phyloP scores from a whole-genome alignment of 1,284 basidiomycete genomes.

The Peniophora sp. region DNA sequence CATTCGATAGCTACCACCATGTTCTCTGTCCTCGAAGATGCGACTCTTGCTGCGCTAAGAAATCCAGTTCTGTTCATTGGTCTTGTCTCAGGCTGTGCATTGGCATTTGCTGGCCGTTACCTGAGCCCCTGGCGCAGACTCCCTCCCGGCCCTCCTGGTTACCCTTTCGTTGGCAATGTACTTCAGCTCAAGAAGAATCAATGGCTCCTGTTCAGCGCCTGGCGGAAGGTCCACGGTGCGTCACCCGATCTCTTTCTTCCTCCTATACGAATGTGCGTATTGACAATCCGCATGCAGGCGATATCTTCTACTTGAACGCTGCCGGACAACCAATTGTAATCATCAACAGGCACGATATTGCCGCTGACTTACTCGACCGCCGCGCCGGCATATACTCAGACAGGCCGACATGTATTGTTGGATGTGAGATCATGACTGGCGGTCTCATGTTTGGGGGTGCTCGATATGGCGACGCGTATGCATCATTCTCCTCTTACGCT shows the following conservation, averaged over 20 bases:
- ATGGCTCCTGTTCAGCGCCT: conserved; percentile 4
- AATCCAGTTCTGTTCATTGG: too few species aligned
- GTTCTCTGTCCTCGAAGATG: too few species aligned
- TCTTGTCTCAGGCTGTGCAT: too few species aligned
- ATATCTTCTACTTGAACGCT: conserved; percentile 17
- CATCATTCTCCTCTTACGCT: background rate
- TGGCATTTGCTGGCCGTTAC: background rate
- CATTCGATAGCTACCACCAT: too few species aligned
- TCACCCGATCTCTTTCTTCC: too few species aligned
- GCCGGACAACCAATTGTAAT: conserved; percentile 17
- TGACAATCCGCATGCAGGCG: conserved; percentile 8
- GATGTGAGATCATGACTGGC: conserved; percentile 7
- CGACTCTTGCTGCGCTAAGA: too few species aligned
- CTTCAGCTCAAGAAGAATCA: conserved; percentile 9
- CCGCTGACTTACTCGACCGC: conserved; percentile 19
- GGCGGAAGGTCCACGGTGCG: too few species aligned
- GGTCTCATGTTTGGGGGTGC: background rate
- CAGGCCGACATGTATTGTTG: conserved; percentile 13
- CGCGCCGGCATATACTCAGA: conserved; percentile 17
- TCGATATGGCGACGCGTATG: conserved; percentile 1
- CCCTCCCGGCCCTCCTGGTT: conserved; percentile 10
- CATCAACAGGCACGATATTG: conserved; percentile 15
- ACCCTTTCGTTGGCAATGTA: conserved; percentile 12
- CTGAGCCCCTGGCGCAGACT: conserved; percentile 1
- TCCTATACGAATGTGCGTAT: too few species aligned